Conservation (phyloP, 2,329 filamentous ascomycete species). For the Cryoendolithus antarcticus region DNA sequence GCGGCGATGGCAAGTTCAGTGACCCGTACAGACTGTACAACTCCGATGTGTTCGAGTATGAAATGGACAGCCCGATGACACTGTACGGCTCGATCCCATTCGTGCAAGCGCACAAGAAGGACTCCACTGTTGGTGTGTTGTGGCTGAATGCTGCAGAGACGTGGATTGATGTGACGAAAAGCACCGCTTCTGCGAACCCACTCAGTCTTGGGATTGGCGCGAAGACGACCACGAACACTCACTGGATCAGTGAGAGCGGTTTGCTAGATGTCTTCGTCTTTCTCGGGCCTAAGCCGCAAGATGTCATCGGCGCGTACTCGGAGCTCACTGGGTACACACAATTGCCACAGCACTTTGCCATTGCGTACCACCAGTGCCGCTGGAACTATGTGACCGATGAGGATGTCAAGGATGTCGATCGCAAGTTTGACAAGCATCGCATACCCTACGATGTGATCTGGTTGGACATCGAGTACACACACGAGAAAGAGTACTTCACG, state of each 20-base stretch:
- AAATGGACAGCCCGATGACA: slow-evolving; percentile 95
- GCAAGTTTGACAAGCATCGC: slow-evolving; percentile 86
- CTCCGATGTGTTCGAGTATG: slow-evolving; percentile 93
- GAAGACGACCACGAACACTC: slow-evolving; percentile 70
- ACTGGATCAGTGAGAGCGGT: slow-evolving; percentile 93
- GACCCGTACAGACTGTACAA: slow-evolving; percentile 96
- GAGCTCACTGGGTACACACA: slow-evolving; percentile 86
- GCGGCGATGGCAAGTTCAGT: slow-evolving; percentile 69
- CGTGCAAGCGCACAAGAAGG: slow-evolving; percentile 93
- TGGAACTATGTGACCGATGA: slow-evolving; percentile 99
- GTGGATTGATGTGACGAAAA: slow-evolving; percentile 89
- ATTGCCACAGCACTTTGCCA: slow-evolving; percentile 80
- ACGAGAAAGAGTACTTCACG: slow-evolving; percentile 96
- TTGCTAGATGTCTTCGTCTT: slow-evolving; percentile 89
- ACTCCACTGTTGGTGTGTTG: slow-evolving; percentile 88
- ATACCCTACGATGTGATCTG: slow-evolving; percentile 99
- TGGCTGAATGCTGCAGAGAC: slow-evolving; percentile 97
- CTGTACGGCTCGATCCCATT: slow-evolving; percentile 94
- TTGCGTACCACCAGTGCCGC: slow-evolving; percentile 93
- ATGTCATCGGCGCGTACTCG: slow-evolving; percentile 69
- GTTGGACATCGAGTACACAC: slow-evolving; percentile 96
- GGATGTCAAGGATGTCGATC: slow-evolving; percentile 91
- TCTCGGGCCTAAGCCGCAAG: slow-evolving; percentile 73
- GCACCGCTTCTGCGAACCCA: slow-evolving; percentile 60
- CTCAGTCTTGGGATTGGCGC: slow-evolving; percentile 57